Evolutionary conservation across 257 asterid genomes (phyloP).

Genomic region (Nyctanthes arbortristis): DNA sequence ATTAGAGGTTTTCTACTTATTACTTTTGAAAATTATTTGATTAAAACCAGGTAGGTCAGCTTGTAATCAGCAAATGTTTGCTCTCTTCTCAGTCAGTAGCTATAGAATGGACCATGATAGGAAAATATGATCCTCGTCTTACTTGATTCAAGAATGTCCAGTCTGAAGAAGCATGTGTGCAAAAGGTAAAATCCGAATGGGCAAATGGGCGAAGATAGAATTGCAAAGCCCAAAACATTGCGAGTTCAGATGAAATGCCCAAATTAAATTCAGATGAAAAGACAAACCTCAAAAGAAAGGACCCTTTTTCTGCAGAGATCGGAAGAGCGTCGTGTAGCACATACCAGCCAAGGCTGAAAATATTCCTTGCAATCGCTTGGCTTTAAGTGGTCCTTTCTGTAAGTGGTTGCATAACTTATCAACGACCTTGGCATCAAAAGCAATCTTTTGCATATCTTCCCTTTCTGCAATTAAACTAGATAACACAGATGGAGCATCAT

Average conservation of each 20-base stretch:
- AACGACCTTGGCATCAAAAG: slow-evolving; percentile 64
- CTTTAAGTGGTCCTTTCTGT: slow-evolving; percentile 45
- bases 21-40: neutral
- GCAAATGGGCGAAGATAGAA: too few species aligned
- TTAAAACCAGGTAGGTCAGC: neutral
- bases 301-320: slow-evolving; percentile 83
- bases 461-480: slow-evolving; percentile 68
- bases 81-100: too few species aligned
- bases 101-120: neutral
- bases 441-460: slow-evolving; percentile 81
- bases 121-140: slow-evolving; percentile 3
- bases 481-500: slow-evolving; percentile 80
- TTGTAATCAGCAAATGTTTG: too few species aligned
- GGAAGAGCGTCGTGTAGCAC: slow-evolving; percentile 75
- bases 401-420: slow-evolving; percentile 67
- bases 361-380: slow-evolving; percentile 74
- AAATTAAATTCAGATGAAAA: slow-evolving; percentile 11
- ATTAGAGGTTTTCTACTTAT: slow-evolving; percentile 1
- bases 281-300: slow-evolving; percentile 69
- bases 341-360: slow-evolving; percentile 72
- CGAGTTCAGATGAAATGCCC: too few species aligned
- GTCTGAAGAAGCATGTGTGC: slow-evolving; percentile 15
- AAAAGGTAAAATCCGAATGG: slow-evolving; percentile 3
- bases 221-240: too few species aligned
- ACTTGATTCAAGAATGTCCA: slow-evolving; percentile 4